phyloP scores from a whole-genome alignment of 192 early-diverging fungal genomes.

The Podila epicladia region DNA sequence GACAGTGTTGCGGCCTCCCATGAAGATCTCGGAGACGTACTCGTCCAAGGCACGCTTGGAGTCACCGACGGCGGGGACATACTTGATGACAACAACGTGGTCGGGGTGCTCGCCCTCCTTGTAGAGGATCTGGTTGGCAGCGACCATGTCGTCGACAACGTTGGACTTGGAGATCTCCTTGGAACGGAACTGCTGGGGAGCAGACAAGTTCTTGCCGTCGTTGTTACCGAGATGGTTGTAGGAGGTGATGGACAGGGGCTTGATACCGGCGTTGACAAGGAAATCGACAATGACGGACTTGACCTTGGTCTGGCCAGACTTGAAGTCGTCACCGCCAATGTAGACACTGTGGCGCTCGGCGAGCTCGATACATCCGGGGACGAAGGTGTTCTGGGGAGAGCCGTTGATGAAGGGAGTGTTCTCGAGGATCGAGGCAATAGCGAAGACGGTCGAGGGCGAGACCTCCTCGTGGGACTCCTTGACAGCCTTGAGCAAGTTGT shows the following conservation, averaged over 20 bases:
- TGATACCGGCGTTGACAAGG: slow-evolving; percentile 98
- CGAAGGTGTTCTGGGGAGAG: slow-evolving; percentile 99
- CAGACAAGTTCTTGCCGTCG: slow-evolving; percentile 98
- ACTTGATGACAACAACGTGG: slow-evolving; percentile 97
- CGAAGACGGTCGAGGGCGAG: slow-evolving; percentile 96
- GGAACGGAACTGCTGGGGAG: slow-evolving; percentile 97
- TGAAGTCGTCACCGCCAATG: slow-evolving; percentile 99
- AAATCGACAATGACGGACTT: slow-evolving; percentile 99
- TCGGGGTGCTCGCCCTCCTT: slow-evolving; percentile 76
- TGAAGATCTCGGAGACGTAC: slow-evolving; percentile 98
- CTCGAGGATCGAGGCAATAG: slow-evolving; percentile 96
- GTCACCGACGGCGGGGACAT: slow-evolving; percentile 95
- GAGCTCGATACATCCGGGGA: slow-evolving; percentile 91
- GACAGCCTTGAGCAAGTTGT: slow-evolving; percentile 88
- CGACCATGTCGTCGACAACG: slow-evolving; percentile 99
- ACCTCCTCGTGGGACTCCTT: slow-evolving; percentile 87
- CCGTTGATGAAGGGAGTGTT: slow-evolving; percentile 98
- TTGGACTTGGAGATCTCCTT: slow-evolving; percentile 99
- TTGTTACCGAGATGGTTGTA: slow-evolving; percentile 99
- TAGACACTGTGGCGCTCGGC: slow-evolving; percentile 90
- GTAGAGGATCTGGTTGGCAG: slow-evolving; percentile 93
- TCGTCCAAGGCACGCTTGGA: slow-evolving; percentile 99
- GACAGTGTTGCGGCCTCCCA: slow-evolving; percentile 95
- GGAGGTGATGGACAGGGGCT: slow-evolving; percentile 94
- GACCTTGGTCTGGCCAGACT: slow-evolving; percentile 99